Conservation (phyloP, 164 flowering plant genomes). For the Aristolochia contorta region DNA sequence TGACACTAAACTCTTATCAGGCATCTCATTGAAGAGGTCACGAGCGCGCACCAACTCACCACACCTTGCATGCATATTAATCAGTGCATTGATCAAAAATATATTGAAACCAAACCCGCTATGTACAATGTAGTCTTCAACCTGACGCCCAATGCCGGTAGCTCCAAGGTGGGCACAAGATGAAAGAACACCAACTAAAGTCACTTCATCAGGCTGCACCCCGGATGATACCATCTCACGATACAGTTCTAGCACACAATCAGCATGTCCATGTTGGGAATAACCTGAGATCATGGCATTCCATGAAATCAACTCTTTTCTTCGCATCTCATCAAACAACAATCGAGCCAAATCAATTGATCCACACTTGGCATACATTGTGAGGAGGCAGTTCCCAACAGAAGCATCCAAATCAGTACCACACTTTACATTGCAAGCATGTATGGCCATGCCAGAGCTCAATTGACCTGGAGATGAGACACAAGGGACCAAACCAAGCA, state of each 20-base stretch:
- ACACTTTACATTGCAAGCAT: constrained; percentile 41
- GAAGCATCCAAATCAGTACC: constrained; percentile 39
- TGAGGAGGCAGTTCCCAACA: constrained; percentile 61
- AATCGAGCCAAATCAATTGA: constrained; percentile 33
- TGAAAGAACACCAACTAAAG: constrained; percentile 62
- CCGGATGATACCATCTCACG: constrained; percentile 38
- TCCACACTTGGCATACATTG: constrained; percentile 72
- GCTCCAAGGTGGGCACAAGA: constrained; percentile 83
- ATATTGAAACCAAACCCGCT: constrained; percentile 37
- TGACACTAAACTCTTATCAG: constrained; percentile 46
- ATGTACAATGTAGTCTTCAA: constrained; percentile 36
- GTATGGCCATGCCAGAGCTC: constrained; percentile 47
- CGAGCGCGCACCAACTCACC: constrained; percentile 62
- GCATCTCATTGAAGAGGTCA: constrained; percentile 46
- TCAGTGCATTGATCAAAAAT: constrained; percentile 51
- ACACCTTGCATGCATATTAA: constrained; percentile 75
- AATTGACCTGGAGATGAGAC: constrained; percentile 32
- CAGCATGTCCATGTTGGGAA: constrained; percentile 68
- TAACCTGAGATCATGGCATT: constrained; percentile 89
- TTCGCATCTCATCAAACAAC: constrained; percentile 54
- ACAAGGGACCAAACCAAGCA: constrained; percentile 63
- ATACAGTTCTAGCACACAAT: constrained; percentile 56
- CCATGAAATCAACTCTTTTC: constrained; percentile 71
- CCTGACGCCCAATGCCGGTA: constrained; percentile 36
- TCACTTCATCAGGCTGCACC: constrained; percentile 56